These are phyloP conservation scores for Scytalidium lignicola DNA, from an alignment of 2,329 filamentous ascomycete species.

Conservation along the genomic window DNA sequence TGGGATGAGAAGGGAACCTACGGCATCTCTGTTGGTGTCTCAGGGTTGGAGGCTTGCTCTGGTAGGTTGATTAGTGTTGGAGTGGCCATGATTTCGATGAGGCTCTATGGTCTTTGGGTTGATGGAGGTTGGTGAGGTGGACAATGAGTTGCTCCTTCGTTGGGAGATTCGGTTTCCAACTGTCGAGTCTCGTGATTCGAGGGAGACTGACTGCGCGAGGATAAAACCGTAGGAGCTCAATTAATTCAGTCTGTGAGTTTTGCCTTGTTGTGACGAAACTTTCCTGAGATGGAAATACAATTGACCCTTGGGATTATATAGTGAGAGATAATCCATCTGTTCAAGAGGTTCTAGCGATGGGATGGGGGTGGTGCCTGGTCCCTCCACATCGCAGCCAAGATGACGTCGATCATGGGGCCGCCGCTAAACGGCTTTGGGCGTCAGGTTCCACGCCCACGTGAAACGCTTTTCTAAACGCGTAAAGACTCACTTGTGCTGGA, in stretches of 20 bases:
- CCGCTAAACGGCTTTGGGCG: not conserved
- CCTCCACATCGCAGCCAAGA: not conserved
- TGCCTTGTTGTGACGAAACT: not conserved
- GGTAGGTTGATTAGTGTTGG: constrained; percentile 76
- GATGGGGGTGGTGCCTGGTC: not conserved
- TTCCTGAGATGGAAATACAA: not conserved
- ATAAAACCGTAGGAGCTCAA: too few relatives aligned
- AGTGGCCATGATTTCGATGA: constrained; percentile 15
- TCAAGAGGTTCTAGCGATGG: not conserved
- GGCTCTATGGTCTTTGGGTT: not conserved
- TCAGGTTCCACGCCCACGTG: not conserved
- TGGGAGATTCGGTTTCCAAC: not conserved
- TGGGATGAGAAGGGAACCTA: constrained; percentile 42
- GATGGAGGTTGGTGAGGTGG: not conserved
- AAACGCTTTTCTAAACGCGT: too few relatives aligned
- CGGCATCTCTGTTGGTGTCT: constrained; percentile 87
- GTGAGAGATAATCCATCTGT: not conserved
- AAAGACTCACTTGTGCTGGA: not conserved
- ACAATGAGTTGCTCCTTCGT: not conserved
- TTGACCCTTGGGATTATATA: not conserved
- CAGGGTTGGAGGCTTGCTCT: constrained; percentile 73
- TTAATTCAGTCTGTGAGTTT: not conserved
- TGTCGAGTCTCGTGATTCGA: not conserved
- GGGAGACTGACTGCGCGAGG: not conserved
- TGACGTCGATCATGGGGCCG: not conserved